These are phyloP conservation scores for Coemansia sp. DNA, from an alignment of 192 early-diverging fungal species.

Conservation along the genomic window DNA sequence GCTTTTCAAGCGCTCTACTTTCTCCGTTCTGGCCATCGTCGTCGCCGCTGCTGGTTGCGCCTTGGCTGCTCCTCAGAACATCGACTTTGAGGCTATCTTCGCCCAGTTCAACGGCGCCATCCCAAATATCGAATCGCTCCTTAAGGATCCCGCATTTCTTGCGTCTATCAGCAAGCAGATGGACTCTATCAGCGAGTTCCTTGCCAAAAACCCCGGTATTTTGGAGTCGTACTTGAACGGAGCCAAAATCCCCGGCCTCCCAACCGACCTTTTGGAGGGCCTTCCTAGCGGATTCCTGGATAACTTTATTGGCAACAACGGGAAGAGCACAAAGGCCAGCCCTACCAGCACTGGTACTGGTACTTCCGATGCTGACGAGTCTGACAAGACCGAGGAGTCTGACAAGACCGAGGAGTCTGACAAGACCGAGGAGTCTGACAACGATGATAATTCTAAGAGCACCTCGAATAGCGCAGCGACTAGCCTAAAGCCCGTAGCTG, in stretches of 20 bases:
- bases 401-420: background rate
- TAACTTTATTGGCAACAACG: no score
- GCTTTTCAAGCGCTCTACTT: background rate
- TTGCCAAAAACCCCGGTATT: slow-evolving; percentile 7
- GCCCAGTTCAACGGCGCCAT: background rate
- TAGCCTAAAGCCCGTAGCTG: slow-evolving; percentile 16
- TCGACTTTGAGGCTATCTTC: slow-evolving; percentile 4
- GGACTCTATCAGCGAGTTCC: background rate
- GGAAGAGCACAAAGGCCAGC: no score
- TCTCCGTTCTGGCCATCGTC: background rate
- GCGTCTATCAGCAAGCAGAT: slow-evolving; percentile 14
- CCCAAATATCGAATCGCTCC: background rate
- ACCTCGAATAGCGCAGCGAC: slow-evolving; percentile 7
- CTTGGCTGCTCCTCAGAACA: slow-evolving; percentile 8
- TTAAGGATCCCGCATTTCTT: slow-evolving; percentile 12
- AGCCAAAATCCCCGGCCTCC: background rate
- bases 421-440: background rate
- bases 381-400: background rate
- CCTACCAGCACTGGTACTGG: background rate
- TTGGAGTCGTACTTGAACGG: background rate
- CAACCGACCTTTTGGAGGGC: background rate
- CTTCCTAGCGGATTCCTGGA: background rate
- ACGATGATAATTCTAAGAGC: background rate
- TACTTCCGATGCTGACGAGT: no score
- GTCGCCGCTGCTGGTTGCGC: slow-evolving; percentile 6